Base-by-base conservation (phyloP, 2,329 filamentous ascomycete species). In the Sclerotinia glacialis region DNA sequence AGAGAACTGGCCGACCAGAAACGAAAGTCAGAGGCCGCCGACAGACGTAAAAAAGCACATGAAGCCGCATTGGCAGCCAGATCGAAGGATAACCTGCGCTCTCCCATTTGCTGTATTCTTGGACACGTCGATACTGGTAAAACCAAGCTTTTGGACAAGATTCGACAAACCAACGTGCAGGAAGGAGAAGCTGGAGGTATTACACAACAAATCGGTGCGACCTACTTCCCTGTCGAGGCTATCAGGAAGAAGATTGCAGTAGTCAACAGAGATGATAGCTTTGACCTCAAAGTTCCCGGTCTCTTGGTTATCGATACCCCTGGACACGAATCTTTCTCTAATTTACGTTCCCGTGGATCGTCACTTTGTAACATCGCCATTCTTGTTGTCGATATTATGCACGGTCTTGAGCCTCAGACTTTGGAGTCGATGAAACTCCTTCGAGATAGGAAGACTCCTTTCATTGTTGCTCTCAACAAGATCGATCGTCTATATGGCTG, bases 101-200 rank as follows among this genome's bases (percentile, higher is more conserved):
- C 95, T 50, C 95, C 95, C 64, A 99, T 99, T 80, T 98, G 95
- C 85, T 98, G 94, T 89, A 99, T 99, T 85, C 87, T 99, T 71
- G 95, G 95, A 75, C 95, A 99, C 86, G 95, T 99, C 86, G 95
- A 99, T 88, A 99, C 96, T 55, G 95, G 95, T 78, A 99, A 99
- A 83, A 99, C 95, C n/a, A 99, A 98, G 82, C 83, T 99, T 70
- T 85, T 99, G 67, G 95, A 99, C 83, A 99, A 99, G 83, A 92
- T 99, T 76, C 91, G 95, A 76, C 93, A 97, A 79, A 98, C 95
- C 67, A 98, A 99, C 77, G 95, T 99, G 46, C 96, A 99, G 77
- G 95, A 98, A 80, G 95, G 95, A 75, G 95, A 99, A 86, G 96
- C 95, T 50, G 96, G 95, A 84, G 95, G 95, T 88, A 99, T 99